Conservation (phyloP, 2,329 filamentous ascomycete genomes). For the Periglandula ipomoeae region DNA sequence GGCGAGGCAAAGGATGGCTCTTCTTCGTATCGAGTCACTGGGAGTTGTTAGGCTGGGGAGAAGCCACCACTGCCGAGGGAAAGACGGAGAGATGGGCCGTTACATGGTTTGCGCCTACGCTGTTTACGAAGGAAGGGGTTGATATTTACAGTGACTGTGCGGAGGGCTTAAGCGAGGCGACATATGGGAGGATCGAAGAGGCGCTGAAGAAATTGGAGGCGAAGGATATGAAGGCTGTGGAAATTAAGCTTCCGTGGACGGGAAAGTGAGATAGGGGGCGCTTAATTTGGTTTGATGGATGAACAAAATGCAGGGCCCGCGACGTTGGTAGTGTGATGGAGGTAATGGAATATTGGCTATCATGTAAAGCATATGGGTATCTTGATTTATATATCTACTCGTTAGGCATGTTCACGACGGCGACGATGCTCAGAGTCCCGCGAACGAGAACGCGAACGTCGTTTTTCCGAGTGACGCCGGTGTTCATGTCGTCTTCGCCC, state of each 20-base stretch:
- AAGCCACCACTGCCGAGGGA: slow-evolving; percentile 31
- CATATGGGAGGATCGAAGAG: slow-evolving; percentile 45
- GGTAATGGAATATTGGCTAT: not conserved
- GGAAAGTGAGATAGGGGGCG: slow-evolving; percentile 13
- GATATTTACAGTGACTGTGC: slow-evolving; percentile 64
- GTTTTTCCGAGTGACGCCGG: slow-evolving; percentile 9
- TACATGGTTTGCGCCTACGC: slow-evolving; percentile 74
- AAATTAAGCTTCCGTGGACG: slow-evolving; percentile 43
- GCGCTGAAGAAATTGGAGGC: slow-evolving; percentile 40
- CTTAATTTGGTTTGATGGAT: not conserved
- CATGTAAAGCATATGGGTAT: not conserved
- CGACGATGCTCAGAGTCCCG: slow-evolving; percentile 8
- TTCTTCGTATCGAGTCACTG: slow-evolving; percentile 65
- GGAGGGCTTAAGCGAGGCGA: slow-evolving; percentile 49
- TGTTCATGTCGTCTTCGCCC: slow-evolving; percentile 9
- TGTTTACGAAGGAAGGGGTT: slow-evolving; percentile 75
- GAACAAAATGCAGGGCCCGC: not conserved
- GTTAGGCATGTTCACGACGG: not conserved
- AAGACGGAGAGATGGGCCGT: slow-evolving; percentile 59
- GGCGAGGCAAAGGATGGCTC: slow-evolving; percentile 70
- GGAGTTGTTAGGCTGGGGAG: slow-evolving; percentile 73
- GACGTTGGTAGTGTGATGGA: not conserved
- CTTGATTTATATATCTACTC: not conserved
- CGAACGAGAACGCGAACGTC: slow-evolving; percentile 13
- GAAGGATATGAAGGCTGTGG: slow-evolving; percentile 41